phyloP scores from a whole-genome alignment of 257 asterid species.

The Solanum paucissectum region DNA sequence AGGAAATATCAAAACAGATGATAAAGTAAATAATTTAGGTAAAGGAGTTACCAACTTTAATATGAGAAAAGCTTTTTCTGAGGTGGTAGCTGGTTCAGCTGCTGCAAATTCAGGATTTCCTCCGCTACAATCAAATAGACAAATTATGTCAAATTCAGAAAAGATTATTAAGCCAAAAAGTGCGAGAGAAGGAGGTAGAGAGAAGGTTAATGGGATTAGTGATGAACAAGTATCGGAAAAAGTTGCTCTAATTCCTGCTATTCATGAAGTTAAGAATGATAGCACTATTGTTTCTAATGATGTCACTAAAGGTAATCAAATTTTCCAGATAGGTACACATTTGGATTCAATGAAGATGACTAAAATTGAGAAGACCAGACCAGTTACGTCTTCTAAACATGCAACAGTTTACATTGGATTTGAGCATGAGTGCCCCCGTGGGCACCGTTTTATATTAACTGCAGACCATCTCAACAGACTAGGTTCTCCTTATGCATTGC shows the following conservation, averaged over 20 bases:
- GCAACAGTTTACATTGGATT: constrained; percentile 56
- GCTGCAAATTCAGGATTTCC: constrained; percentile 62
- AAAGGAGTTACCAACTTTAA: constrained; percentile 39
- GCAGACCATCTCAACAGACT: constrained; percentile 67
- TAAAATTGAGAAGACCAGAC: constrained; percentile 18
- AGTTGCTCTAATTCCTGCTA: constrained; percentile 14
- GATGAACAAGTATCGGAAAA: constrained; percentile 30
- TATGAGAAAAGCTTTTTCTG: constrained; percentile 81
- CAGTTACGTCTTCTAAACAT: constrained; percentile 25
- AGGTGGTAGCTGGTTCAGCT: constrained; percentile 87
- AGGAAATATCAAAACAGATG: constrained; percentile 23
- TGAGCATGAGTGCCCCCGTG: constrained; percentile 90
- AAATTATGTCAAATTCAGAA: constrained; percentile 31
- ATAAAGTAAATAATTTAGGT: constrained; percentile 22
- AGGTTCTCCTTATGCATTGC: constrained; percentile 42
- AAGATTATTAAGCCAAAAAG: constrained; percentile 35
- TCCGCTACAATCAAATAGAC: constrained; percentile 59
- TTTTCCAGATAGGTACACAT: constrained; percentile 35
- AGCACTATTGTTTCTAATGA: constrained; percentile 17
- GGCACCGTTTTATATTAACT: constrained; percentile 78
- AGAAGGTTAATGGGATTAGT: constrained; percentile 26
- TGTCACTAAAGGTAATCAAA: constrained; percentile 16
- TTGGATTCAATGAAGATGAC: constrained; percentile 22
- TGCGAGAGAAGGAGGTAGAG: constrained; percentile 16
- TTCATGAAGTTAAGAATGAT: constrained; percentile 15